Percentiles rank a stretch among this genome's conserved stretches.
Evolutionary conservation across 768 basidiomycete species (phyloP).

Genomic region (Boletus patriciae): DNA sequence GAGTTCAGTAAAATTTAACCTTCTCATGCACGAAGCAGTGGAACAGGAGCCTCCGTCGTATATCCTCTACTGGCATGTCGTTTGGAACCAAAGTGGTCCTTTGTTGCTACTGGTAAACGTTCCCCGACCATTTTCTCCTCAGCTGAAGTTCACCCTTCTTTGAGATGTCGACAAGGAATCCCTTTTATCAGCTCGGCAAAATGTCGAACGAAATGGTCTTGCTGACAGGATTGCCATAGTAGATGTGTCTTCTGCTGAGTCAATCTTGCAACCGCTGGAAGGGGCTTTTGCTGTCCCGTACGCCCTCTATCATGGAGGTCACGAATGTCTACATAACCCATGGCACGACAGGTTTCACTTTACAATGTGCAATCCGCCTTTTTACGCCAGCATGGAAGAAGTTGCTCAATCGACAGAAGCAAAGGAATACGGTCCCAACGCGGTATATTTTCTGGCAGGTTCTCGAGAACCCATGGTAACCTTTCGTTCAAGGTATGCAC

Average conservation of each 20-base stretch:
- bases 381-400: slow-evolving; percentile 79
- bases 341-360: slow-evolving; percentile 57
- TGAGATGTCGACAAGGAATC: slow-evolving; percentile 75
- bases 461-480: background rate
- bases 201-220: slow-evolving; percentile 60
- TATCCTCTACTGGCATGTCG: slow-evolving; percentile 78
- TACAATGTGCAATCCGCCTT: slow-evolving; percentile 96
- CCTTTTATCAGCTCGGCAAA: slow-evolving; percentile 50
- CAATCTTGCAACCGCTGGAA: slow-evolving; percentile 43
- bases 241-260: slow-evolving; percentile 35
- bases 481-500: slow-evolving; percentile 66
- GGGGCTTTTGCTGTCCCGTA: slow-evolving; percentile 5
- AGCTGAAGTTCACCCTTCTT: background rate
- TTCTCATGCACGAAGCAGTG: slow-evolving; percentile 43
- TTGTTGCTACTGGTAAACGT: slow-evolving; percentile 66
- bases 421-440: slow-evolving; percentile 68
- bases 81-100: slow-evolving; percentile 51
- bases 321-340: background rate
- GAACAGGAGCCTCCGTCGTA: slow-evolving; percentile 88
- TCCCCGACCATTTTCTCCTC: background rate
- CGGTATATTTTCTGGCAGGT: slow-evolving; percentile 47
- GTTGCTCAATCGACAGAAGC: slow-evolving; percentile 53
- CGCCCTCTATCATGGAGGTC: background rate
- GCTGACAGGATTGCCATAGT: slow-evolving; percentile 50
- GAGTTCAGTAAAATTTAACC: background rate